These are phyloP conservation scores for Candida ficus DNA, from an alignment of 805 yeast genomes.

Conservation along the genomic window DNA sequence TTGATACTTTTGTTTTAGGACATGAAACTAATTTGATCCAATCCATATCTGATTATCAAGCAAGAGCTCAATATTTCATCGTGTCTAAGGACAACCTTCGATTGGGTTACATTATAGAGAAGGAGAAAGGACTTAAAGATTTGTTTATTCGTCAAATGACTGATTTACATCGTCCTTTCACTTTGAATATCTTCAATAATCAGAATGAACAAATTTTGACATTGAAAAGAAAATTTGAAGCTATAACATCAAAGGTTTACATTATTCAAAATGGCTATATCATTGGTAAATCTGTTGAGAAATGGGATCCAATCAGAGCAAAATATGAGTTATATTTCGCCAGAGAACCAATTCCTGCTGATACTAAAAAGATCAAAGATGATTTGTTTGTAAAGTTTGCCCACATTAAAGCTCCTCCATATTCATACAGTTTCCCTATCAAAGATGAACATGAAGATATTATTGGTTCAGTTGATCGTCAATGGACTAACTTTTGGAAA, in stretches of 20 bases:
- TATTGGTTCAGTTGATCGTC: slow-evolving; percentile 4
- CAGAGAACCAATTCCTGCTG: too few relatives aligned
- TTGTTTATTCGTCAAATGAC: not conserved
- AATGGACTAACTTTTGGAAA: not conserved
- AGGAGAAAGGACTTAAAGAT: not conserved
- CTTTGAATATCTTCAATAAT: slow-evolving; percentile 1
- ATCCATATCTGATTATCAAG: not conserved
- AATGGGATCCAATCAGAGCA: not conserved
- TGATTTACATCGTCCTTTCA: slow-evolving; percentile 1
- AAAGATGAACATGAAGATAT: not conserved
- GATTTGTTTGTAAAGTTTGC: not conserved
- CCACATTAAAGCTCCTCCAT: not conserved
- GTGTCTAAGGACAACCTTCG: not conserved
- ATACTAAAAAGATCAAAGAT: too few relatives aligned
- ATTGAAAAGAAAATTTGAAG: not conserved
- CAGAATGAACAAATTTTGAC: not conserved
- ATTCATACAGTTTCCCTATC: slow-evolving; percentile 2
- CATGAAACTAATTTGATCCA: not conserved
- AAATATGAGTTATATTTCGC: slow-evolving; percentile 3
- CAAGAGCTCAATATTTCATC: not conserved
- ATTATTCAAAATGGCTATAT: slow-evolving; percentile 2
- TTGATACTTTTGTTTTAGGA: not conserved
- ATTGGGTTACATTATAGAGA: not conserved
- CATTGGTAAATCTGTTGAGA: slow-evolving; percentile 4
- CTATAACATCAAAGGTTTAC: slow-evolving; percentile 1